Percentiles rank a stretch among this genome's conserved stretches.
Conservation (phyloP, 768 basidiomycete species). For the Mycena pura region DNA sequence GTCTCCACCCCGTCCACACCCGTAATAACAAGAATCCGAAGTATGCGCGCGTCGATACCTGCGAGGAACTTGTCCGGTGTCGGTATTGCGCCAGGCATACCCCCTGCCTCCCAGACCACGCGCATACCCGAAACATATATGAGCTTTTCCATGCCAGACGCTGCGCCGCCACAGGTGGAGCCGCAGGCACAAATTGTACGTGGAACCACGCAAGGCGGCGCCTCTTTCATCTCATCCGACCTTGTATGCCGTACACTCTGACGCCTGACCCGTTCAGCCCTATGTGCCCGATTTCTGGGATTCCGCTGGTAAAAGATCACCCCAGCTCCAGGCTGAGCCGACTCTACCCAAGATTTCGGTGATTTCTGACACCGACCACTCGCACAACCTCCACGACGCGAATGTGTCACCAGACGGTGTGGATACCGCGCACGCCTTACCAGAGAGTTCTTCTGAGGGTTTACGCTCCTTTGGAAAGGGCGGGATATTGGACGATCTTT, state of each 20-base stretch:
- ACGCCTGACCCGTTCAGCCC: conserved; percentile 53
- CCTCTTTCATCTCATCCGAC: conserved; percentile 44
- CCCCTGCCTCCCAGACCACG: conserved; percentile 39
- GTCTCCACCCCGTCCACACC: conserved; percentile 26
- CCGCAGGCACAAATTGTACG: conserved; percentile 66
- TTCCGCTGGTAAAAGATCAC: conserved; percentile 29
- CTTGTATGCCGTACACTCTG: conserved; percentile 44
- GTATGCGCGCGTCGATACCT: conserved; percentile 1
- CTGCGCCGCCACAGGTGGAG: conserved; percentile 49
- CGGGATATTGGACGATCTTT: conserved; percentile 18
- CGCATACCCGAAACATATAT: conserved; percentile 42
- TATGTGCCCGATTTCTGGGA: conserved; percentile 55
- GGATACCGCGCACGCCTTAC: conserved; percentile 26
- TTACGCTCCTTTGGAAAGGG: conserved; percentile 4
- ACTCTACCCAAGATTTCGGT: conserved; percentile 51
- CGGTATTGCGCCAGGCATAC: conserved; percentile 50
- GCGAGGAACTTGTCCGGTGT: conserved; percentile 32
- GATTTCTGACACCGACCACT: conserved; percentile 47
- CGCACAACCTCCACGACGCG: conserved; percentile 42
- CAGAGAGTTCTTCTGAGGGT: conserved; percentile 22
- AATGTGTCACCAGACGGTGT: conserved; percentile 28
- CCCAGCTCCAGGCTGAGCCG: conserved; percentile 27
- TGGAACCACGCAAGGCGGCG: conserved; percentile 21
- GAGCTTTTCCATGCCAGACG: conserved; percentile 64
- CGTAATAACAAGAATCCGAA: conserved; percentile 16